Conservation (phyloP, 176 grass and related monocot species). For the Raddia guianensis region DNA sequence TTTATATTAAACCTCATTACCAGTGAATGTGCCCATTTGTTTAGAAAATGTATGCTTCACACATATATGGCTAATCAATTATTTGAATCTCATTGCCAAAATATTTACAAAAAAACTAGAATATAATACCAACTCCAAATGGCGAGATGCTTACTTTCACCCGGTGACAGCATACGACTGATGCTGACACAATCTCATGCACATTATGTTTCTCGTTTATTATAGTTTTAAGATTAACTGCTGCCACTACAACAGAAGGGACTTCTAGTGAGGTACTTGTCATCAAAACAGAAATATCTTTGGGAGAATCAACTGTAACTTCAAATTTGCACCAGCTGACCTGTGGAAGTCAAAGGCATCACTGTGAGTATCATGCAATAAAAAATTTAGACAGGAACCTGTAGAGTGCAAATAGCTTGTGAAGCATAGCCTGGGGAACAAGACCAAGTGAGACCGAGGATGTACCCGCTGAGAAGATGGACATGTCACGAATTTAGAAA, state of each 20-base stretch:
- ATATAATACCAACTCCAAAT: slow-evolving; percentile 22
- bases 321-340: slow-evolving; percentile 99
- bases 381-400: slow-evolving; percentile 15
- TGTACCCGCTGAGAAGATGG: slow-evolving; percentile 60
- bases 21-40: slow-evolving; percentile 17
- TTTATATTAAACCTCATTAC: slow-evolving; percentile 11
- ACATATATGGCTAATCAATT: slow-evolving; percentile 7
- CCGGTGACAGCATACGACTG: slow-evolving; percentile 83
- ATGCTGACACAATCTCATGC: slow-evolving; percentile 97
- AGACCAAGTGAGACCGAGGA: not conserved
- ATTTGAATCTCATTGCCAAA: not conserved
- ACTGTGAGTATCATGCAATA: not conserved
- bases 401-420: not conserved
- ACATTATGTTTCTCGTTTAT: slow-evolving; percentile 80
- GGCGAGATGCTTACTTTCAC: slow-evolving; percentile 69
- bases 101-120: slow-evolving; percentile 19
- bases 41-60: slow-evolving; percentile 17
- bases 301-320: slow-evolving; percentile 78
- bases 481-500: slow-evolving; percentile 77
- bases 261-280: slow-evolving; percentile 62
- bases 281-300: slow-evolving; percentile 72
- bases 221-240: slow-evolving; percentile 94
- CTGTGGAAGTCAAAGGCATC: slow-evolving; percentile 55
- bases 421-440: not conserved
- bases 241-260: slow-evolving; percentile 72